Conservation (phyloP, 2,329 filamentous ascomycete genomes). For the Fusarium illudens region DNA sequence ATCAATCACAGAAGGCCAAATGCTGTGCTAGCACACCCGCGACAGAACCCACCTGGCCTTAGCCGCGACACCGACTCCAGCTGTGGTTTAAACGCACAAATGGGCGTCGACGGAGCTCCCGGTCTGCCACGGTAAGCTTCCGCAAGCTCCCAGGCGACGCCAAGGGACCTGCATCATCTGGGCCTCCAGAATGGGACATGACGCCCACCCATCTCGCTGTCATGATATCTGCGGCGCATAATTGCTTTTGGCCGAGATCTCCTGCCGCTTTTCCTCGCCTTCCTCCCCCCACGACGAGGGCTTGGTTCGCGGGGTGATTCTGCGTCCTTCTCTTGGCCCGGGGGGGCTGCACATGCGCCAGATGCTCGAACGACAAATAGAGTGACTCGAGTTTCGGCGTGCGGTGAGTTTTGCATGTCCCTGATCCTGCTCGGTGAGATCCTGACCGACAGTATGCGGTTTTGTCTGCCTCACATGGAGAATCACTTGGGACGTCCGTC, state of each 20-base stretch:
- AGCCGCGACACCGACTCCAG: conserved; percentile 18
- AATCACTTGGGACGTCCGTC: not conserved
- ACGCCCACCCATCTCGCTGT: conserved; percentile 2
- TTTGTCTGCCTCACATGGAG: not conserved
- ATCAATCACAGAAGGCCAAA: conserved; percentile 37
- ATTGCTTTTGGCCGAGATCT: conserved; percentile 27
- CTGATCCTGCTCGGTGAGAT: conserved; percentile 1
- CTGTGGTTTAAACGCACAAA: conserved; percentile 42
- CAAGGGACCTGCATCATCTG: conserved; percentile 27
- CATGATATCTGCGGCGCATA: conserved; percentile 16
- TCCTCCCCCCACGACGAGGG: not conserved
- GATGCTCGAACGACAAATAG: conserved; percentile 1
- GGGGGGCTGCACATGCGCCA: not conserved
- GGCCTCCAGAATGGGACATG: conserved; percentile 9
- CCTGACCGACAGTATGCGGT: not conserved
- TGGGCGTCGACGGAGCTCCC: conserved; percentile 22
- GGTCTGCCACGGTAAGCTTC: not conserved
- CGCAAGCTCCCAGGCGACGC: not conserved
- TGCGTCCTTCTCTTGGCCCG: conserved; percentile 12
- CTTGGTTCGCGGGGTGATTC: conserved; percentile 30
- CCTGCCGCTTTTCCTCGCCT: conserved; percentile 11
- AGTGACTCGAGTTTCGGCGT: conserved; percentile 1
- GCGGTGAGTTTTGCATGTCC: conserved; percentile 6
- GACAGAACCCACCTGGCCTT: conserved; percentile 9
- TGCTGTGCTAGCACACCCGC: not conserved